These are phyloP conservation scores for Fomitiporia mediterranea DNA, from an alignment of 1,284 basidiomycete species.

Conservation along the genomic window DNA sequence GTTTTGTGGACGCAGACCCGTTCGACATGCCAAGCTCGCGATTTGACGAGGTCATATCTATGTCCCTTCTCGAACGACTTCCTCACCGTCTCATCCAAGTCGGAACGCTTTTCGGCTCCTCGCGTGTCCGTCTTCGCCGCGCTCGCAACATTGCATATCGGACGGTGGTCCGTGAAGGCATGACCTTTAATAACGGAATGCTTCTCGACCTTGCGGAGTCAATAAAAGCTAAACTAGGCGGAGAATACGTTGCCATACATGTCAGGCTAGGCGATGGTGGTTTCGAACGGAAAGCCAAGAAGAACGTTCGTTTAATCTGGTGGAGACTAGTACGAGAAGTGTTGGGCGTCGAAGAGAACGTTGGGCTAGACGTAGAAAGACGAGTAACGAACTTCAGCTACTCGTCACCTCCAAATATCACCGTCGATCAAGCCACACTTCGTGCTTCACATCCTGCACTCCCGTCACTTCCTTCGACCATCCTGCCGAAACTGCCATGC, in stretches of 20 bases:
- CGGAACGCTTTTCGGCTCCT: slow-evolving; percentile 67
- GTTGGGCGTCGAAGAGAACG: slow-evolving; percentile 36
- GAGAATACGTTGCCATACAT: slow-evolving; percentile 57
- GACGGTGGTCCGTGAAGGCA: slow-evolving; percentile 41
- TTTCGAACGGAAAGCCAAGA: slow-evolving; percentile 42
- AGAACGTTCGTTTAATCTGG: slow-evolving; percentile 49
- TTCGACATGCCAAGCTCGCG: slow-evolving; percentile 32
- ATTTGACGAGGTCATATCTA: slow-evolving; percentile 42
- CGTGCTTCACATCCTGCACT: slow-evolving; percentile 26
- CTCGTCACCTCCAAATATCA: slow-evolving; percentile 19
- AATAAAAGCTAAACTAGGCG: slow-evolving; percentile 44
- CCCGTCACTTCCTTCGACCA: slow-evolving; percentile 23
- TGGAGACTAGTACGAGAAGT: slow-evolving; percentile 47
- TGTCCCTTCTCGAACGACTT: slow-evolving; percentile 37
- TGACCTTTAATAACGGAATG: slow-evolving; percentile 49
- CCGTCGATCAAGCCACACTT: slow-evolving; percentile 22
- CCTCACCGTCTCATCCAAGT: slow-evolving; percentile 51
- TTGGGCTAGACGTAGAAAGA: slow-evolving; percentile 38
- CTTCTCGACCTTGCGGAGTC: slow-evolving; percentile 38
- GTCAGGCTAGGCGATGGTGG: slow-evolving; percentile 62
- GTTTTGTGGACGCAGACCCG: slow-evolving; percentile 53
- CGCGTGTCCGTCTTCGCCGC: slow-evolving; percentile 49
- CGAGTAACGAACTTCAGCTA: slow-evolving; percentile 20
- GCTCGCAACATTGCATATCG: slow-evolving; percentile 38
- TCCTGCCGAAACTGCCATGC: slow-evolving; percentile 24